phyloP scores from a whole-genome alignment of 2,329 filamentous ascomycete genomes.

The Annulohypoxylon truncatum region DNA sequence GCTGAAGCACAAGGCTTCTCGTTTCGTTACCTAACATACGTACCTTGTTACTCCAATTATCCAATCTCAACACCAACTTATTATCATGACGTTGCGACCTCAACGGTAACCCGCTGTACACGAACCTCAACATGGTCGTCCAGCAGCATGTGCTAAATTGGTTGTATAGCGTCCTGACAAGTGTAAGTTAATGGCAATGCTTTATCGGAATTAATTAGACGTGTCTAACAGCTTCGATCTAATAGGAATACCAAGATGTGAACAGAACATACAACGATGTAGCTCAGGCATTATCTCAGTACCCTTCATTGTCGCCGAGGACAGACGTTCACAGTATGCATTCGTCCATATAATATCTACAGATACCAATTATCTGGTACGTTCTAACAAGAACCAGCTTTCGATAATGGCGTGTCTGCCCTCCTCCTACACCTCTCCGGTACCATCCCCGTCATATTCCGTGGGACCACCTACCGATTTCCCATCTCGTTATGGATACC shows the following conservation, averaged over 20 bases:
- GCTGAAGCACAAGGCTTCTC: constrained; percentile 17
- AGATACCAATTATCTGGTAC: constrained; percentile 7
- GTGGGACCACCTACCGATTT: constrained; percentile 89
- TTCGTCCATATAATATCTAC: constrained; percentile 7
- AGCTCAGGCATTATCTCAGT: constrained; percentile 81
- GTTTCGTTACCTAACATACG: neutral
- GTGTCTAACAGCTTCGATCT: constrained; percentile 15
- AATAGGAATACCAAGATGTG: constrained; percentile 90
- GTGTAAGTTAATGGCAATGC: constrained; percentile 60
- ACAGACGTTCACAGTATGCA: constrained; percentile 93
- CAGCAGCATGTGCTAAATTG: constrained; percentile 92
- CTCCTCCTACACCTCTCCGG: constrained; percentile 88
- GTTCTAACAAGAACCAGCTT: constrained; percentile 67
- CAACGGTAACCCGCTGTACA: constrained; percentile 39
- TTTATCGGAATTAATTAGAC: neutral
- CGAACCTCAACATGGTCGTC: constrained; percentile 69
- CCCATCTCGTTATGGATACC: constrained; percentile 94
- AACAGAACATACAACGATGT: constrained; percentile 94
- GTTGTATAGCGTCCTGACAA: constrained; percentile 91
- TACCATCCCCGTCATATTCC: constrained; percentile 90
- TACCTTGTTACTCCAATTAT: neutral
- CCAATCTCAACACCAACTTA: constrained; percentile 14
- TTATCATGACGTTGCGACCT: constrained; percentile 40
- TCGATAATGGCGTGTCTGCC: constrained; percentile 86
- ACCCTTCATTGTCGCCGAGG: constrained; percentile 82